A percentile compares a stretch with the other conserved stretches of the same genome.
Evolutionary conservation across 495 filamentous ascomycete species (phyloP).

Genomic region (Cairneyella variabilis): DNA sequence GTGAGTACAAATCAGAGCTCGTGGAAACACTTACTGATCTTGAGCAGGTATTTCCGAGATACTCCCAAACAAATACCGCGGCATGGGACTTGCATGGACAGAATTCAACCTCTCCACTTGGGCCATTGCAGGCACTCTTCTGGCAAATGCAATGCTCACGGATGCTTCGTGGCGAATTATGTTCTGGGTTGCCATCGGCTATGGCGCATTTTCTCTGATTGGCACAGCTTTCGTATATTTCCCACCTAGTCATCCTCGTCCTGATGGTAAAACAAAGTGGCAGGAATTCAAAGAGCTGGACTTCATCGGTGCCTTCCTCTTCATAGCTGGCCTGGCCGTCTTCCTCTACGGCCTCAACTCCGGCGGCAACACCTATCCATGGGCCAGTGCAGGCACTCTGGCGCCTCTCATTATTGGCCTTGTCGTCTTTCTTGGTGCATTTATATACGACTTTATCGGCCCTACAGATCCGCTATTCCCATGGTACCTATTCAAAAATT

Average conservation of each 20-base stretch:
- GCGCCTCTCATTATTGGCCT: slow-evolving; percentile 27
- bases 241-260: slow-evolving; percentile 29
- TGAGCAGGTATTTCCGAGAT: slow-evolving; percentile 24
- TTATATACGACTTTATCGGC: slow-evolving; percentile 27
- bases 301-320: slow-evolving; percentile 27
- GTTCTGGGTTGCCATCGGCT: slow-evolving; percentile 30
- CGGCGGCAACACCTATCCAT: slow-evolving; percentile 24
- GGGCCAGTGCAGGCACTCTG: slow-evolving; percentile 19
- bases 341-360: slow-evolving; percentile 38
- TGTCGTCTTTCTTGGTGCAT: slow-evolving; percentile 18
- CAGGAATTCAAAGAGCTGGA: slow-evolving; percentile 32
- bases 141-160: slow-evolving; percentile 20
- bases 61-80: slow-evolving; percentile 25
- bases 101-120: slow-evolving; percentile 18
- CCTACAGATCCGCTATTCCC: slow-evolving; percentile 30
- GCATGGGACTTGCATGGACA: slow-evolving; percentile 19
- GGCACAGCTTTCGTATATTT: slow-evolving; percentile 29
- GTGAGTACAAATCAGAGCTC: slow-evolving; percentile 19
- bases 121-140: slow-evolving; percentile 19
- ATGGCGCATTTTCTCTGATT: slow-evolving; percentile 26
- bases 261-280: slow-evolving; percentile 25
- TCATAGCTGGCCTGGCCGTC: slow-evolving; percentile 26
- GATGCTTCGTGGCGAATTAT: slow-evolving; percentile 10
- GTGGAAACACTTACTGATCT: slow-evolving; percentile 15
- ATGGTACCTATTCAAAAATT: slow-evolving; percentile 25